Evolutionary conservation across 169 alveolate genomes (phyloP).

Genomic region (Plasmodium cynomolgi): DNA sequence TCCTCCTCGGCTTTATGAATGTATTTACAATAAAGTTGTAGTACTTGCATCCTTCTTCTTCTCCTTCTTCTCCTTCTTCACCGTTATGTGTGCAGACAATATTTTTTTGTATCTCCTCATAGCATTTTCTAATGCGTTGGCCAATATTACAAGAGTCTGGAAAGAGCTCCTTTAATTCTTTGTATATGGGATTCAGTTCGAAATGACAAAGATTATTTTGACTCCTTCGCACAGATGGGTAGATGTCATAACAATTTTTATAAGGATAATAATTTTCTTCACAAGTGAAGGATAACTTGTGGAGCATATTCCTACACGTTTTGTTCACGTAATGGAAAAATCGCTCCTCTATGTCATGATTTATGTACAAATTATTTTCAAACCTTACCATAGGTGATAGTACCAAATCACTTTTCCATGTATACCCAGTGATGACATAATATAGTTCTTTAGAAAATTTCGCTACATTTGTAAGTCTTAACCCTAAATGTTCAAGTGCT

Average conservation of each 20-base stretch:
- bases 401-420: slow-evolving; percentile 10
- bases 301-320: not conserved
- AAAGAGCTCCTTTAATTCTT: slow-evolving; percentile 15
- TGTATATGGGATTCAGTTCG: slow-evolving; percentile 5
- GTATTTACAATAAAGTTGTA: slow-evolving; percentile 16
- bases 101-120: slow-evolving; percentile 24
- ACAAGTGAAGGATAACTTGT: slow-evolving; percentile 10
- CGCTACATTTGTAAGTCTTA: slow-evolving; percentile 24
- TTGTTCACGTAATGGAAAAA: slow-evolving; percentile 16
- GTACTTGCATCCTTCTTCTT: slow-evolving; percentile 20
- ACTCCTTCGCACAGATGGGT: slow-evolving; percentile 13
- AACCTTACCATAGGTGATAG: slow-evolving; percentile 21
- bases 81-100: slow-evolving; percentile 20
- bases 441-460: slow-evolving; percentile 25
- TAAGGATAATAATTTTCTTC: slow-evolving; percentile 28
- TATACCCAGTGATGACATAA: slow-evolving; percentile 38
- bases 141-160: slow-evolving; percentile 31
- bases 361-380: slow-evolving; percentile 10
- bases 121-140: slow-evolving; percentile 2
- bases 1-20: slow-evolving; percentile 31
- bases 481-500: slow-evolving; percentile 17
- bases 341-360: slow-evolving; percentile 14
- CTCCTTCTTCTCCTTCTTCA: not conserved
- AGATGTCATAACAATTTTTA: slow-evolving; percentile 47
- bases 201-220: slow-evolving; percentile 3